phyloP scores from a whole-genome alignment of 441 rosid genomes.

The Flueggea neowawraea region DNA sequence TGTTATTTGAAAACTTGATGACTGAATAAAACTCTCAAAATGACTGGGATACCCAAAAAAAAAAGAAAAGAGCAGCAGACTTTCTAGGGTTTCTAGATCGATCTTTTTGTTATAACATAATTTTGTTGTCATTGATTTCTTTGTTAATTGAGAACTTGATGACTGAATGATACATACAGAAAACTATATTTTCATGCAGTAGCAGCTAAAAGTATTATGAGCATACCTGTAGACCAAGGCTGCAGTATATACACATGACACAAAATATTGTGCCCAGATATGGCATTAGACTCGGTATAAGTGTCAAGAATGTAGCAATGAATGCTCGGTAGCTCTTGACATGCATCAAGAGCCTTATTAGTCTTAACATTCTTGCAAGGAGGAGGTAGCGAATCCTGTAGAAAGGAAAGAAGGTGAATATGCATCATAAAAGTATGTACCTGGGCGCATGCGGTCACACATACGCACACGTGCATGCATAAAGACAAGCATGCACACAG shows the following conservation, averaged over 20 bases:
- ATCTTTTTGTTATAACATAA: no score
- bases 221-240: constrained; percentile 92
- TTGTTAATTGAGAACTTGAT: background rate
- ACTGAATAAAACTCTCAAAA: no score
- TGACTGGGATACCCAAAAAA: no score
- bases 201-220: background rate
- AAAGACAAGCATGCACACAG: no score
- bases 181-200: background rate
- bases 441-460: no score
- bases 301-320: constrained; percentile 86
- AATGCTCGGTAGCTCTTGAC: constrained; percentile 82
- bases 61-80: no score
- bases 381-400: constrained; percentile 98
- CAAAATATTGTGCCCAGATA: constrained; percentile 91
- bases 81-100: no score
- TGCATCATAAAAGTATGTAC: no score
- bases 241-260: constrained; percentile 86
- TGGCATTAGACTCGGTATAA: constrained; percentile 96
- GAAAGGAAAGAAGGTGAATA: constrained; percentile 14
- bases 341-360: constrained; percentile 86
- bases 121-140: no score
- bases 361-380: constrained; percentile 88
- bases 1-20: no score
- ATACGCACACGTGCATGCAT: no score
- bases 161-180: background rate